A percentile compares a stretch with the other conserved stretches of the same genome.
Evolutionary conservation across 805 yeast species (phyloP).

Genomic region (Yarrowia deformans): DNA sequence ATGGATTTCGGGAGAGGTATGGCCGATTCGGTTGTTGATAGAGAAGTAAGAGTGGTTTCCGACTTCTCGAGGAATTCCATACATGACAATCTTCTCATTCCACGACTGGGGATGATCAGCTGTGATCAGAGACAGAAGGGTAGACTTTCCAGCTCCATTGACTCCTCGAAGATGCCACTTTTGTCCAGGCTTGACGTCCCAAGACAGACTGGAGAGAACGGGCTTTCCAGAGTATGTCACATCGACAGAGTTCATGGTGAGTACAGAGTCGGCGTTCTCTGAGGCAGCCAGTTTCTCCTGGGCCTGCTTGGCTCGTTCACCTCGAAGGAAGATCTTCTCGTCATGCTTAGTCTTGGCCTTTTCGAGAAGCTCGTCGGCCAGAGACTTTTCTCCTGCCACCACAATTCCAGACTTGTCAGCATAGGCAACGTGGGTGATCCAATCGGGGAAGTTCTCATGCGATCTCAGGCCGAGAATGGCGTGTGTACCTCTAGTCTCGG

Average conservation of each 20-base stretch:
- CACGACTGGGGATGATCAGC: slow-evolving; percentile 98
- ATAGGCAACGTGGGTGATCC: slow-evolving; percentile 78
- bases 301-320: slow-evolving; percentile 21
- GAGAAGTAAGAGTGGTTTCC: slow-evolving; percentile 81
- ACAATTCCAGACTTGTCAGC: slow-evolving; percentile 64
- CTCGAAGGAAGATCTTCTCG: slow-evolving; percentile 18
- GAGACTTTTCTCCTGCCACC: slow-evolving; percentile 54
- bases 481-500: slow-evolving; percentile 42
- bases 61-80: slow-evolving; percentile 72
- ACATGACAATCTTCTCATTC: slow-evolving; percentile 69
- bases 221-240: slow-evolving; percentile 70
- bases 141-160: slow-evolving; percentile 94
- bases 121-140: slow-evolving; percentile 80
- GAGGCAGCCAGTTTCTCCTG: slow-evolving; percentile 2
- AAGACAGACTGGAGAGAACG: slow-evolving; percentile 64
- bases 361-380: slow-evolving; percentile 42
- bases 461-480: slow-evolving; percentile 72
- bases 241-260: slow-evolving; percentile 67
- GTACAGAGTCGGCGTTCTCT: slow-evolving; percentile 43
- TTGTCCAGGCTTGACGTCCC: slow-evolving; percentile 75
- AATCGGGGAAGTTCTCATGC: slow-evolving; percentile 77
- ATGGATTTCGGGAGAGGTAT: slow-evolving; percentile 91
- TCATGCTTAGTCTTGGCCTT: slow-evolving; percentile 42
- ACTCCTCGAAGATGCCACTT: slow-evolving; percentile 89
- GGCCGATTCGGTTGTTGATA: slow-evolving; percentile 79